Evolutionary conservation across 441 rosid genomes (phyloP).

Genomic region (Dalechampia spathulata): DNA sequence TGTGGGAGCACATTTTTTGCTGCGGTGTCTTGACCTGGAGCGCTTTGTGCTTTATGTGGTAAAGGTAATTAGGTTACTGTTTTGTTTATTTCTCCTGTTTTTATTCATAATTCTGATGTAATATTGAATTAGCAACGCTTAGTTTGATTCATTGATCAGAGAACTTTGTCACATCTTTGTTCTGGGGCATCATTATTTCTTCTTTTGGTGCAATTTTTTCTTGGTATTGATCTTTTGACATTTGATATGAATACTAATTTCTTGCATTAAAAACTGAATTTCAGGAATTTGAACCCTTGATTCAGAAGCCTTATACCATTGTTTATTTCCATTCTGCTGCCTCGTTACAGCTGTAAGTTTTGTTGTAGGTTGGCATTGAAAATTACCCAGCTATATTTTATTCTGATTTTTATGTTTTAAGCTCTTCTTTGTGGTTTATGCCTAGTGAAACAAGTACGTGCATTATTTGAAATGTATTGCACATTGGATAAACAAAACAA

Average conservation of each 20-base stretch:
- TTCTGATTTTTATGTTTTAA: slow-evolving; percentile 1
- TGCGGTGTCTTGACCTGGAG: slow-evolving; percentile 93
- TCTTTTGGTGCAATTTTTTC: neutral
- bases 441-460: neutral
- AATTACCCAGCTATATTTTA: neutral
- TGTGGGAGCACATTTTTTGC: slow-evolving; percentile 97
- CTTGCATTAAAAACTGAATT: slow-evolving; percentile 18
- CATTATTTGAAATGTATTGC: neutral
- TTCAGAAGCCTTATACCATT: slow-evolving; percentile 88
- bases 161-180: neutral
- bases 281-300: slow-evolving; percentile 96
- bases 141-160: neutral
- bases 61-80: slow-evolving; percentile 43
- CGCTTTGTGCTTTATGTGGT: slow-evolving; percentile 76
- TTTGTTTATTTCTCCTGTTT: neutral
- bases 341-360: slow-evolving; percentile 87
- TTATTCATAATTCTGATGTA: slow-evolving; percentile 5
- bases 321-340: slow-evolving; percentile 98
- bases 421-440: neutral
- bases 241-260: slow-evolving; percentile 11
- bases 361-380: slow-evolving; percentile 13
- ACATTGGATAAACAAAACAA: neutral
- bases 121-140: neutral
- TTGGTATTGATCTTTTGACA: neutral
- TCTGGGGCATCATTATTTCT: neutral